phyloP scores from a whole-genome alignment of 2,329 filamentous ascomycete species.

The Raffaelea deltoideospora region DNA sequence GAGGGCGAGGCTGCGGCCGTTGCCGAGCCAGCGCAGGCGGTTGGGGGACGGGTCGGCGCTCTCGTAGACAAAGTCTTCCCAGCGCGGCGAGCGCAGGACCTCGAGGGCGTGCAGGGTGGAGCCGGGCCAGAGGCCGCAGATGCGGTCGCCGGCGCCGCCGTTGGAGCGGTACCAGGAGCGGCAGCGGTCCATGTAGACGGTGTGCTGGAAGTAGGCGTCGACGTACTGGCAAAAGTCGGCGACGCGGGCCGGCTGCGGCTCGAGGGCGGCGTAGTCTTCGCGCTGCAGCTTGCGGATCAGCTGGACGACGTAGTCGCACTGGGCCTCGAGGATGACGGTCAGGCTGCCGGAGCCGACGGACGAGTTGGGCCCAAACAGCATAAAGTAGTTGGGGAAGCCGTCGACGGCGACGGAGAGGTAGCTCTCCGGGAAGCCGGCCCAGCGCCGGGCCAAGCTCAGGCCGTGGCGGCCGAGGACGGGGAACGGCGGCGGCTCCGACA shows the following conservation, averaged over 20 bases:
- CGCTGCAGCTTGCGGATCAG: slow-evolving; percentile 31
- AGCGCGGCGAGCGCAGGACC: slow-evolving; percentile 24
- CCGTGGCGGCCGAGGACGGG: slow-evolving; percentile 22
- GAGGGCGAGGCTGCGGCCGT: slow-evolving; percentile 23
- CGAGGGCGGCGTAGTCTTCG: slow-evolving; percentile 28
- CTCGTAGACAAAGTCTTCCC: slow-evolving; percentile 30
- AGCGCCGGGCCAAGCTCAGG: slow-evolving; percentile 21
- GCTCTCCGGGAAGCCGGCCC: slow-evolving; percentile 21
- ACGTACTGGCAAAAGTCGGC: slow-evolving; percentile 21
- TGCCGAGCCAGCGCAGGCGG: slow-evolving; percentile 23
- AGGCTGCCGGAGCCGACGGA: slow-evolving; percentile 31
- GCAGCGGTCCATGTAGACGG: slow-evolving; percentile 32
- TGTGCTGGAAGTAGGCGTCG: slow-evolving; percentile 22
- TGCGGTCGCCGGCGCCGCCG: slow-evolving; percentile 21
- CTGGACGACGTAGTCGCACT: slow-evolving; percentile 30
- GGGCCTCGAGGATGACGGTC: slow-evolving; percentile 29
- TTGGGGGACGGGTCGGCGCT: slow-evolving; percentile 15
- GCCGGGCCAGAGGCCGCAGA: slow-evolving; percentile 29
- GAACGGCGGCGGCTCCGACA: slow-evolving; percentile 24
- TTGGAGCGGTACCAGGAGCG: slow-evolving; percentile 38
- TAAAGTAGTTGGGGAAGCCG: slow-evolving; percentile 32
- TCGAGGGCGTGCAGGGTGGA: slow-evolving; percentile 28
- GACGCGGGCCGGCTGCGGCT: slow-evolving; percentile 26
- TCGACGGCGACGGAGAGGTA: slow-evolving; percentile 31
- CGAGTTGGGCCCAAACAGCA: slow-evolving; percentile 33